Evolutionary conservation across 345 rosid species (phyloP).

Genomic region (Salix brachista): DNA sequence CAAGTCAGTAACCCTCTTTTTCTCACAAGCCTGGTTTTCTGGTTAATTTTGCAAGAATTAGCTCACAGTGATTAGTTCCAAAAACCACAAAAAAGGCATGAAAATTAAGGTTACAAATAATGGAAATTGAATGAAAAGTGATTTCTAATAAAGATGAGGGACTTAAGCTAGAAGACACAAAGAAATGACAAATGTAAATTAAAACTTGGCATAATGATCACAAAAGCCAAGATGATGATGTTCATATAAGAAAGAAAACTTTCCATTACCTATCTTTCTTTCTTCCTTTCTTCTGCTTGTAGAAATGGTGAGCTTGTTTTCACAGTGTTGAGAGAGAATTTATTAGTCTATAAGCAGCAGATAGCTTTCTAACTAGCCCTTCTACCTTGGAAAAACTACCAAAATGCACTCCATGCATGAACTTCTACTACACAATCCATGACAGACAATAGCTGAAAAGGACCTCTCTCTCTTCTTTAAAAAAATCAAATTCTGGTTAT

Average conservation of each 20-base stretch:
- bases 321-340: not conserved
- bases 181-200: not conserved
- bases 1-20: not conserved
- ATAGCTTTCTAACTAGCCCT: not conserved
- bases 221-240: not conserved
- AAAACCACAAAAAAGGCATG: constrained; percentile 3
- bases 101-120: not conserved
- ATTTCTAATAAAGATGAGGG: not conserved
- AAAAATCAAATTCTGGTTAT: not conserved
- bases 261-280: not conserved
- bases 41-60: not conserved
- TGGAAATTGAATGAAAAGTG: not conserved
- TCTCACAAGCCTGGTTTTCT: constrained; percentile 1
- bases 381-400: not conserved
- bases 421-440: not conserved
- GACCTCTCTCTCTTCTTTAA: not conserved
- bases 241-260: not conserved
- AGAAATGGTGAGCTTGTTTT: constrained; percentile 4
- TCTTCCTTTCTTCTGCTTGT: constrained; percentile 4
- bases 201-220: not conserved
- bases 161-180: constrained; percentile 13
- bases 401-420: constrained; percentile 4
- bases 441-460: not conserved
- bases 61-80: not conserved
- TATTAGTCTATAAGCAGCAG: not conserved